A percentile compares a stretch with the other conserved stretches of the same genome.
These are phyloP conservation scores for Casuarina cunninghamiana DNA, from an alignment of 306 rosid genomes.

Conservation along the genomic window DNA sequence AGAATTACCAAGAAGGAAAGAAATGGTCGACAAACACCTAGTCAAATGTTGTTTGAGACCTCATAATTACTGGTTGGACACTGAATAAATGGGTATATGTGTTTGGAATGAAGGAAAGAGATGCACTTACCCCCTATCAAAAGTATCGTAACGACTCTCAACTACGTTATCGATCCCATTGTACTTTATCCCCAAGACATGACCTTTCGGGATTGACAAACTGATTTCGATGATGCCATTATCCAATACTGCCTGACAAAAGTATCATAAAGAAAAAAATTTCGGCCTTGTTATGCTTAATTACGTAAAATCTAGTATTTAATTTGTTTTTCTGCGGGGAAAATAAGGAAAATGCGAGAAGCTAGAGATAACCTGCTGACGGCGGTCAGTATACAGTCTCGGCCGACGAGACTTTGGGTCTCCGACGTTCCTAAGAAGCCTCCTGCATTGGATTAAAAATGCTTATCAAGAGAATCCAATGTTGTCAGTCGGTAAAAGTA, in stretches of 20 bases:
- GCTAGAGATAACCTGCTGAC: background rate
- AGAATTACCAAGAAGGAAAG: too few species aligned
- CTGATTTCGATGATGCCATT: constrained; percentile 59
- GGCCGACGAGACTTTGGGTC: background rate
- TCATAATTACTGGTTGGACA: too few species aligned
- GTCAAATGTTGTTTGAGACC: too few species aligned
- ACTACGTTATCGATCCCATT: constrained; percentile 51
- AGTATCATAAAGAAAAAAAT: too few species aligned
- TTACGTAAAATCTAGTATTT: too few species aligned
- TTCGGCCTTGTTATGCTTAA: too few species aligned
- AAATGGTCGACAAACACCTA: too few species aligned
- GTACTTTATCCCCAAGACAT: constrained; percentile 49
- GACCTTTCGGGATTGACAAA: constrained; percentile 57
- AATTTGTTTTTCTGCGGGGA: too few species aligned
- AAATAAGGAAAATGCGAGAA: background rate
- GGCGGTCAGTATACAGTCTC: background rate
- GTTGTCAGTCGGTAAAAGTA: background rate
- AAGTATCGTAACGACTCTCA: constrained; percentile 2
- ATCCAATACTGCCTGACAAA: constrained; percentile 48
- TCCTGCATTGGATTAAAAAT: background rate
- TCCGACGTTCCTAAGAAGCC: background rate
- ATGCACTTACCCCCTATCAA: constrained; percentile 63
- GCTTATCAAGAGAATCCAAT: background rate
- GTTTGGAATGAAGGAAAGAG: too few species aligned
- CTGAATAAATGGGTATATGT: too few species aligned